These are phyloP conservation scores for Annulohypoxylon moriforme DNA, from an alignment of 495 filamentous ascomycete genomes.

Conservation along the genomic window DNA sequence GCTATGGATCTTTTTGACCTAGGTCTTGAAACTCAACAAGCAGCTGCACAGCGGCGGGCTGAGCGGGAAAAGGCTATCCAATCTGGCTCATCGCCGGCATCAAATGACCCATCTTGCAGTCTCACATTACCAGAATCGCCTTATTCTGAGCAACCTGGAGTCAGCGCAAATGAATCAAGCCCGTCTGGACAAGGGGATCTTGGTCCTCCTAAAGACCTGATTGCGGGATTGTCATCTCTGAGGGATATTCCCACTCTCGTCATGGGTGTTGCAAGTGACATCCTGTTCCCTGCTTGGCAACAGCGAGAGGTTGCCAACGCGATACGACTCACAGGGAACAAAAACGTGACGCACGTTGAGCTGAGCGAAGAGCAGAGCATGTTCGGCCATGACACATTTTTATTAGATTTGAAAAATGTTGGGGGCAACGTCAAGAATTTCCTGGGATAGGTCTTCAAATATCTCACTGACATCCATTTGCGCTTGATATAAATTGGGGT, in stretches of 20 bases:
- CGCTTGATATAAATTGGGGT: neutral
- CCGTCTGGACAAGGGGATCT: constrained; percentile 41
- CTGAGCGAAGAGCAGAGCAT: constrained; percentile 90
- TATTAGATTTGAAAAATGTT: constrained; percentile 91
- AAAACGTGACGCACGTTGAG: constrained; percentile 84
- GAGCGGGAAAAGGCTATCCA: constrained; percentile 48
- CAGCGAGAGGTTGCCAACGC: constrained; percentile 94
- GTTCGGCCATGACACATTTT: constrained; percentile 97
- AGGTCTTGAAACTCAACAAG: constrained; percentile 71
- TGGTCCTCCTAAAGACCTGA: constrained; percentile 77
- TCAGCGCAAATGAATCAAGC: constrained; percentile 47
- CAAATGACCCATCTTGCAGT: constrained; percentile 69
- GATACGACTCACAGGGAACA: constrained; percentile 78
- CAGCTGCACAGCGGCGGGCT: constrained; percentile 53
- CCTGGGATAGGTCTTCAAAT: constrained; percentile 60
- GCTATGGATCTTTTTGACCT: constrained; percentile 99
- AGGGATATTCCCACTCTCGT: constrained; percentile 83
- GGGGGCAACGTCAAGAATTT: constrained; percentile 85
- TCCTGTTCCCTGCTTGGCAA: constrained; percentile 98
- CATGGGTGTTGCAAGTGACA: constrained; percentile 95
- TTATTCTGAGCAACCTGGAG: constrained; percentile 76
- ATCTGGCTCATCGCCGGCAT: constrained; percentile 37
- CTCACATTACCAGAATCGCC: constrained; percentile 86
- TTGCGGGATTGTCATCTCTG: constrained; percentile 76
- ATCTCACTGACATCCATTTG: neutral